Conservation (phyloP, 352 stramenopile genomes). For the Pythium rhizo-oryzae region DNA sequence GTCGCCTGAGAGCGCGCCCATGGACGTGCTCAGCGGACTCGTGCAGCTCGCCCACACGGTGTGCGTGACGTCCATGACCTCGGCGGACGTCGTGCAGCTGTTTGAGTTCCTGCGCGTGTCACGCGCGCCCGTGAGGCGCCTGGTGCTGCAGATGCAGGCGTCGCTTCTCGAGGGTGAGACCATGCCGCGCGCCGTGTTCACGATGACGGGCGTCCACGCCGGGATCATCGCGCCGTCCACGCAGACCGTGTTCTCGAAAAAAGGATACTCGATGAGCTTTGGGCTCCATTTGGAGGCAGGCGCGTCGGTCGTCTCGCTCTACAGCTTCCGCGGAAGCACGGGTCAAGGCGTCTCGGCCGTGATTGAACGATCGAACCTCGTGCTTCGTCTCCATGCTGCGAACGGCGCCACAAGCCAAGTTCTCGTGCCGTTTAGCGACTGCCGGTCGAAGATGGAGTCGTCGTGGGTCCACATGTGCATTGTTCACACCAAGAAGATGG, state of each 20-base stretch:
- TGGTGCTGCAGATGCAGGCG: conserved; percentile 66
- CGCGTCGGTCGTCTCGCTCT: conserved; percentile 46
- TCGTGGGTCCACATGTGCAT: conserved; percentile 78
- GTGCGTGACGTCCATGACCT: conserved; percentile 61
- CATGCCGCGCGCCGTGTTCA: conserved; percentile 68
- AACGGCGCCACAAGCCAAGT: conserved; percentile 54
- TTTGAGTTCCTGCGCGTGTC: conserved; percentile 77
- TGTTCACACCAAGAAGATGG: conserved; percentile 87
- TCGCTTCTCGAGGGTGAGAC: conserved; percentile 55
- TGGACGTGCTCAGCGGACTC: conserved; percentile 38
- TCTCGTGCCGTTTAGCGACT: conserved; percentile 57
- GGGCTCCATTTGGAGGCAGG: conserved; percentile 51
- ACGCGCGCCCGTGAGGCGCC: conserved; percentile 38
- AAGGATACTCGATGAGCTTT: conserved; percentile 75
- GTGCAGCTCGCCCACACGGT: conserved; percentile 51
- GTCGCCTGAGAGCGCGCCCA: conserved; percentile 22
- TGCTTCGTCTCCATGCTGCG: conserved; percentile 54
- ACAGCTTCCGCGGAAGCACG: conserved; percentile 76
- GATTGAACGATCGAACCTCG: conserved; percentile 52
- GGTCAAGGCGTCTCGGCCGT: conserved; percentile 72
- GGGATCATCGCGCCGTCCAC: conserved; percentile 67
- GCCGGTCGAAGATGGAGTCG: conserved; percentile 50
- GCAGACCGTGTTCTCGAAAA: conserved; percentile 68
- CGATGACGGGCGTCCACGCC: conserved; percentile 60
- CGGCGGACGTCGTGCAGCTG: conserved; percentile 59